Evolutionary conservation across 116 monocot species (phyloP).

Genomic region (Zostera marina): DNA sequence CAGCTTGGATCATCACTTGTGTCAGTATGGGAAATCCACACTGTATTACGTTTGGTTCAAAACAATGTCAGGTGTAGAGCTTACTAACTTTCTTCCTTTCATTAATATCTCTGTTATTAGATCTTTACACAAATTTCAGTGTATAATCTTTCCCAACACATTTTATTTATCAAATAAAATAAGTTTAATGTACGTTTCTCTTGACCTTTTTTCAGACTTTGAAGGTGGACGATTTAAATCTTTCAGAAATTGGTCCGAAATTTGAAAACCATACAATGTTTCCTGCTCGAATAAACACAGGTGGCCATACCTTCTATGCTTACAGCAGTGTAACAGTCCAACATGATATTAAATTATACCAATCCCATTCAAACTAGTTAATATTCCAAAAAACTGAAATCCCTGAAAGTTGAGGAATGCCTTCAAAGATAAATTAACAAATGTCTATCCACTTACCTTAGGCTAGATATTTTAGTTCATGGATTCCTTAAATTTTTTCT

Average conservation of each 20-base stretch:
- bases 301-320: constrained; percentile 13
- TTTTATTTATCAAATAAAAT: no score
- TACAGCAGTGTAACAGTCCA: no score
- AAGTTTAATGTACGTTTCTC: background rate
- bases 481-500: background rate
- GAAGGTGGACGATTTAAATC: constrained; percentile 66
- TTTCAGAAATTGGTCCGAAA: constrained; percentile 74
- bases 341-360: no score
- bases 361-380: no score
- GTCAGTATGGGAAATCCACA: constrained; percentile 99
- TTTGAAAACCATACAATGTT: constrained; percentile 97
- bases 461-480: background rate
- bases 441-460: no score
- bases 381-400: no score
- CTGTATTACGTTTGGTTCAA: constrained; percentile 69
- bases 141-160: no score
- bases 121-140: no score
- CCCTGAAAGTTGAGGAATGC: no score
- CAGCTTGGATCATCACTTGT: constrained; percentile 83
- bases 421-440: no score
- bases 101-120: no score
- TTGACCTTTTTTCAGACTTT: constrained; percentile 13
- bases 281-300: constrained; percentile 91
- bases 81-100: background rate
- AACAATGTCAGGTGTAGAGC: constrained; percentile 28